phyloP scores from a whole-genome alignment of 2,329 filamentous ascomycete species.

The Clarireedia paspali region DNA sequence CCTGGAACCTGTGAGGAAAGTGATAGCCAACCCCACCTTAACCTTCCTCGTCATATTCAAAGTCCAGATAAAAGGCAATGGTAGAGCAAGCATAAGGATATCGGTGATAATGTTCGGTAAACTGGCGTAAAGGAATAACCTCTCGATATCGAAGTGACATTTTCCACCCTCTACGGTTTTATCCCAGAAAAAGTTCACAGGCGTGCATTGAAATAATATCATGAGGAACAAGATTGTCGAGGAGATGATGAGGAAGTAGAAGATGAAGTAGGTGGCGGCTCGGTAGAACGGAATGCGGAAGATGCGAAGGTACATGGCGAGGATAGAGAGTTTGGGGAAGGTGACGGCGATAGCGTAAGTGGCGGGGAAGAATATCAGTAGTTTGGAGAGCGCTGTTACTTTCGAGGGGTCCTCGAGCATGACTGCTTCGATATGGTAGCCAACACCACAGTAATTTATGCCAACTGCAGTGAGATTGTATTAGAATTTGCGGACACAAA shows the following conservation, averaged over 20 bases:
- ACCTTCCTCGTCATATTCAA: conserved; percentile 22
- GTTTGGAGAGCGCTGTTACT: not conserved
- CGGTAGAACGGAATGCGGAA: conserved; percentile 11
- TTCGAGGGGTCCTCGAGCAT: not conserved
- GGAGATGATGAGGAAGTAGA: conserved; percentile 2
- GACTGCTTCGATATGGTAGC: conserved; percentile 2
- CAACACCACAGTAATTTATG: conserved; percentile 7
- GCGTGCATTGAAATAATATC: conserved; percentile 14
- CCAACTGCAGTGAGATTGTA: not conserved
- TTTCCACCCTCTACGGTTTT: conserved; percentile 11
- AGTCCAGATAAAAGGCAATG: conserved; percentile 28
- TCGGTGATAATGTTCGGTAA: conserved; percentile 36
- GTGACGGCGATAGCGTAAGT: conserved; percentile 9
- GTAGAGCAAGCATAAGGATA: conserved; percentile 30
- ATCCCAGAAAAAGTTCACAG: conserved; percentile 14
- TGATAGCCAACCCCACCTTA: conserved; percentile 3
- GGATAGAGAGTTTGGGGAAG: conserved; percentile 14
- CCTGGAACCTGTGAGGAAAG: conserved; percentile 7
- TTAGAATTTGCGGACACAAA: not conserved
- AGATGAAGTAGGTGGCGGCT: conserved; percentile 9
- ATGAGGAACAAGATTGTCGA: conserved; percentile 6
- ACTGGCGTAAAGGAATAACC: conserved; percentile 36
- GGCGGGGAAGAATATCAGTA: conserved; percentile 3
- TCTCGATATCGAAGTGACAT: conserved; percentile 13
- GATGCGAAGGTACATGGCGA: conserved; percentile 14